Percentiles rank a stretch among this genome's conserved stretches.
Evolutionary conservation across 2,329 filamentous ascomycete genomes (phyloP).

Genomic region (Cladosporium colombiae): DNA sequence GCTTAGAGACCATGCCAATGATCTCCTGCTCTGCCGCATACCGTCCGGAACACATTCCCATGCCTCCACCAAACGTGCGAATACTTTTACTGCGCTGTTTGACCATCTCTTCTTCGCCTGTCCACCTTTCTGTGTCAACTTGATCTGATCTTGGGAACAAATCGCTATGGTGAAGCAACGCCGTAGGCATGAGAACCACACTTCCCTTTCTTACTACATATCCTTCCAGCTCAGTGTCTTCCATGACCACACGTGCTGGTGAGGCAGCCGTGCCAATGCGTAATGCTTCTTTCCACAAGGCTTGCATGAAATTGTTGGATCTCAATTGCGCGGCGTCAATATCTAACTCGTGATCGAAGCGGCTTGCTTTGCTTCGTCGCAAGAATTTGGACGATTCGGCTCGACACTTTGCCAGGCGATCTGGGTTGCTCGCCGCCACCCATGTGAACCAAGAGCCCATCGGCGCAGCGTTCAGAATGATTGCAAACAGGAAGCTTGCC

Average conservation of each 20-base stretch:
- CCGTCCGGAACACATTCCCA: conserved; percentile 16
- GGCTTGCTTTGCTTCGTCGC: background rate
- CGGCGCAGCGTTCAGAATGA: conserved; percentile 19
- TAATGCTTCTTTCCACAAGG: conserved; percentile 19
- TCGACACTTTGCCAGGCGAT: conserved; percentile 12
- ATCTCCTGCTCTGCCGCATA: conserved; percentile 20
- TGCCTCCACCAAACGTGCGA: conserved; percentile 21
- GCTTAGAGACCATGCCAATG: conserved; percentile 18
- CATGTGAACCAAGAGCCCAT: conserved; percentile 20
- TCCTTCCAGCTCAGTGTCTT: conserved; percentile 19
- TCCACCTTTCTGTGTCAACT: conserved; percentile 14
- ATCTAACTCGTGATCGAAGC: background rate
- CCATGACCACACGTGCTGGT: conserved; percentile 21
- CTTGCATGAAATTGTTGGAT: conserved; percentile 14
- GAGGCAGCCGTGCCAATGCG: conserved; percentile 19
- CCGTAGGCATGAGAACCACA: conserved; percentile 17
- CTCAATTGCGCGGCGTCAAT: background rate
- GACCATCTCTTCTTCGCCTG: background rate
- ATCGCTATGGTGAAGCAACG: conserved; percentile 17
- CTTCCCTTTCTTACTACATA: conserved; percentile 14
- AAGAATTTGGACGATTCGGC: background rate
- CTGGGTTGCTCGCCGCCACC: conserved; percentile 14
- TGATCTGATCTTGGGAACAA: conserved; percentile 13
- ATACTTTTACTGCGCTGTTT: conserved; percentile 8
- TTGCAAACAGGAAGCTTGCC: conserved; percentile 21